Evolutionary conservation across 257 asterid genomes (phyloP), one percentile per base, ranked within the genome.

Genomic region (Nyctanthes arbortristis): DNA sequence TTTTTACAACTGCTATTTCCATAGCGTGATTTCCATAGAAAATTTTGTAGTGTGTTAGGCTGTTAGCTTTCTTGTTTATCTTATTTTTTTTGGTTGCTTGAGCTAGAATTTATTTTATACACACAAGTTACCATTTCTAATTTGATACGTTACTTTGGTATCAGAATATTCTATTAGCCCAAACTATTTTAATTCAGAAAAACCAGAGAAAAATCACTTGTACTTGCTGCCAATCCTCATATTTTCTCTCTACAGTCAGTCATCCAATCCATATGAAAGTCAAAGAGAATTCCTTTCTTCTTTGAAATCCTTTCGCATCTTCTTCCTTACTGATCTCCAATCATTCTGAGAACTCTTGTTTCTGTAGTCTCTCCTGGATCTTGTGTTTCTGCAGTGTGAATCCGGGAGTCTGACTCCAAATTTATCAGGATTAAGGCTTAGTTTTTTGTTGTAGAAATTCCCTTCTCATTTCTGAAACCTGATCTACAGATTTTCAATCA

Each of bases 101-200:
- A 8, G 22, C 58, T 18, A 18, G 29, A n/a, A 49, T 49, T 14
- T 52, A 52, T 24, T 24, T 52, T 24, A 52, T 8, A 3, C 59
- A 1, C 31, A 52, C 59, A 52, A 52, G 59, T 20, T 9, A 52
- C 1, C 59, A 2, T 3, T 22, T 52, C 16, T 47, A 4, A 47
- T 47, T 47, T n/a, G n/a, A n/a, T n/a, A n/a, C 12, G 12, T 4
- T 47, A 7, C 28, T 3, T n/a, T 12, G 20, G 29, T 22, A 37
- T 63, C 55, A 43, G 89, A 80, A 81, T 87, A 81, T 84, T 77
- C 87, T 56, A 29, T 18, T n/a, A 37, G 82, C 71, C 74, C 81
- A 74, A 74, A 73, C 79, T 31, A 69, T 70, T 63, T 36, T 49
- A 29, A 66, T 31, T 10, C n/a, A 28, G 18, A 12, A 22, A 24